These are phyloP conservation scores for Myxozyma sirexii DNA, from an alignment of 805 yeast species.

Conservation along the genomic window DNA sequence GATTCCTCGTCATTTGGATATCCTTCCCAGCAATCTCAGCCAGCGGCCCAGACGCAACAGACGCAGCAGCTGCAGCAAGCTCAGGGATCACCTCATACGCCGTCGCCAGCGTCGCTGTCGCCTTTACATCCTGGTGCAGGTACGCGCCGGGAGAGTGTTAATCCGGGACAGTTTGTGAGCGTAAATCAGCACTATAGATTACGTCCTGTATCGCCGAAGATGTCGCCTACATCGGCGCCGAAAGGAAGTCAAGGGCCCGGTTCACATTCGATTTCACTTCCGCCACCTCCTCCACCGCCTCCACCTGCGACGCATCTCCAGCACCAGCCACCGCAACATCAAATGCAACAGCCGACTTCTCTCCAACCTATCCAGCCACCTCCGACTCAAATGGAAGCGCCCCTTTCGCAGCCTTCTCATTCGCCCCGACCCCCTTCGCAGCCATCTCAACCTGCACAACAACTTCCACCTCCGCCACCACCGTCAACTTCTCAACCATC, in stretches of 20 bases:
- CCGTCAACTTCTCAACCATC: neutral
- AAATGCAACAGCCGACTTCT: neutral
- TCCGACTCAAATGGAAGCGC: slow-evolving; percentile 6
- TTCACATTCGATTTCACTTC: neutral
- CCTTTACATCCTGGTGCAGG: slow-evolving; percentile 15
- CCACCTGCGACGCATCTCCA: slow-evolving; percentile 2
- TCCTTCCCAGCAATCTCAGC: neutral
- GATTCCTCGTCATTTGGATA: neutral
- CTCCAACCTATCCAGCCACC: neutral
- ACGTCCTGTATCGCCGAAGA: slow-evolving; percentile 20
- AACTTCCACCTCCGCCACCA: neutral
- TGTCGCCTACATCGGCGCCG: slow-evolving; percentile 11
- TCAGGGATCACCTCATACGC: slow-evolving; percentile 11
- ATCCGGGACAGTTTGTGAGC: slow-evolving; percentile 25
- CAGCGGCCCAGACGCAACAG: neutral
- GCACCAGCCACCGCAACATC: slow-evolving; percentile 9
- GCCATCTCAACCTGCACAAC: neutral
- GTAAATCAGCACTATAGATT: slow-evolving; percentile 26
- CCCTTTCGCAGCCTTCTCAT: neutral
- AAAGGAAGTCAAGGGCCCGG: neutral
- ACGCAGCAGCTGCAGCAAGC: slow-evolving; percentile 13
- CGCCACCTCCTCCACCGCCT: slow-evolving; percentile 12
- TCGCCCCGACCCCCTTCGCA: neutral
- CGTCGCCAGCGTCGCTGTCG: slow-evolving; percentile 21
- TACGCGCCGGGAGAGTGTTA: slow-evolving; percentile 20